These are phyloP conservation scores for Penicillium lividum DNA, from an alignment of 495 filamentous ascomycete genomes.

Conservation along the genomic window DNA sequence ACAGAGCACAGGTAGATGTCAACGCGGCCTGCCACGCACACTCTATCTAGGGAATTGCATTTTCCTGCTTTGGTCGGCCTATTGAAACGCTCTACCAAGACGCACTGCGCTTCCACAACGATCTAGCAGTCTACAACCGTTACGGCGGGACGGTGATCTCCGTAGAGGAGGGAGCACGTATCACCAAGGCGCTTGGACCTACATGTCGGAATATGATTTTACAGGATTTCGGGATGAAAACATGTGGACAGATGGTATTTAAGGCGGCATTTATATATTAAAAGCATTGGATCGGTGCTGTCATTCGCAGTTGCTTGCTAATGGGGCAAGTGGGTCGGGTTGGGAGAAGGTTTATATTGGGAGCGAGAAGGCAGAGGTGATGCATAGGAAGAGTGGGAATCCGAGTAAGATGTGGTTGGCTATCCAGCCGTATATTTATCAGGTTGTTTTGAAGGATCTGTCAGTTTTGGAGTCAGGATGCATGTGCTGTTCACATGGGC, in stretches of 20 bases:
- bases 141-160: constrained; percentile 53
- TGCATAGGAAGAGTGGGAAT: constrained; percentile 6
- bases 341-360: constrained; percentile 48
- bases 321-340: constrained; percentile 47
- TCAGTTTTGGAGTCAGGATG: neutral
- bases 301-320: constrained; percentile 57
- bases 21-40: constrained; percentile 37
- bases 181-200: constrained; percentile 53
- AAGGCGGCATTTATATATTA: constrained; percentile 59
- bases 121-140: constrained; percentile 37
- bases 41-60: constrained; percentile 28
- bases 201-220: constrained; percentile 54
- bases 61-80: constrained; percentile 22
- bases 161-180: constrained; percentile 52
- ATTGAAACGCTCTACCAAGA: constrained; percentile 45
- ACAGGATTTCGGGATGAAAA: constrained; percentile 61
- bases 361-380: constrained; percentile 7
- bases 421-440: neutral
- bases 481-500: neutral
- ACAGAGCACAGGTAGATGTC: constrained; percentile 30
- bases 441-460: neutral
- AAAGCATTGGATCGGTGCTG: constrained; percentile 57
- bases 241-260: constrained; percentile 54
- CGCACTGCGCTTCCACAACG: constrained; percentile 50
- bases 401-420: constrained; percentile 6